Evolutionary conservation across 1,284 basidiomycete genomes (phyloP).

Genomic region (Sanghuangporus baumii): DNA sequence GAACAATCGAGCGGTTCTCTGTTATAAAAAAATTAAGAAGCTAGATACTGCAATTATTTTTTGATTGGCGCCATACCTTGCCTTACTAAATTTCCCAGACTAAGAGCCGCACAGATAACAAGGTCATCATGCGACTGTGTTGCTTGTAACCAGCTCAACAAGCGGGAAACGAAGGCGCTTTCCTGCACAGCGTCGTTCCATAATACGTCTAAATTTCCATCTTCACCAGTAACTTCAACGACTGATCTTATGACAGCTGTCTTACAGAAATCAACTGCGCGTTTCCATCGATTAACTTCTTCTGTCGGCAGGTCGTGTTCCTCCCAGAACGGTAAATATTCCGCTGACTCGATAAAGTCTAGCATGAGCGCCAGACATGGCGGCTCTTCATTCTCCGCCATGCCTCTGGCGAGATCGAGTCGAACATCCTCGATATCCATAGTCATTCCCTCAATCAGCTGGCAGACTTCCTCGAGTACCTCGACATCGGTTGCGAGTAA

Average conservation of each 20-base stretch:
- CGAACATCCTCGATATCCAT: constrained; percentile 73
- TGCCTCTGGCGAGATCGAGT: constrained; percentile 61
- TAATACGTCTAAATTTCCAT: constrained; percentile 69
- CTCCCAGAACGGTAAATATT: constrained; percentile 61
- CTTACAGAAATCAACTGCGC: constrained; percentile 77
- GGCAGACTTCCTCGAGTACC: constrained; percentile 65
- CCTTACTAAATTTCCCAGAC: constrained; percentile 77
- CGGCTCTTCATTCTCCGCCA: constrained; percentile 52
- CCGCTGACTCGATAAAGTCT: constrained; percentile 66
- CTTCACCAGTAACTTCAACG: constrained; percentile 80
- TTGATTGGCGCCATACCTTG: constrained; percentile 47
- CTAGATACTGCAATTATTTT: constrained; percentile 3
- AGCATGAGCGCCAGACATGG: constrained; percentile 59
- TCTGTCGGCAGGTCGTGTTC: constrained; percentile 25
- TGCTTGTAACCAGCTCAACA: constrained; percentile 72
- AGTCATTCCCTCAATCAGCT: constrained; percentile 66
- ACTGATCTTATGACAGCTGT: constrained; percentile 78
- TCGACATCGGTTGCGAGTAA: constrained; percentile 68
- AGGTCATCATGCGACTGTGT: constrained; percentile 64
- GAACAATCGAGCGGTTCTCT: constrained; percentile 63
- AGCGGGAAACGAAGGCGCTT: constrained; percentile 65
- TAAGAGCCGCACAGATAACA: constrained; percentile 75
- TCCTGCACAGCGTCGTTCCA: constrained; percentile 58
- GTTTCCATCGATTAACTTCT: constrained; percentile 46
- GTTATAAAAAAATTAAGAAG: constrained; percentile 2